phyloP scores from a whole-genome alignment of 2,329 filamentous ascomycete genomes.

The Alternaria sp. region DNA sequence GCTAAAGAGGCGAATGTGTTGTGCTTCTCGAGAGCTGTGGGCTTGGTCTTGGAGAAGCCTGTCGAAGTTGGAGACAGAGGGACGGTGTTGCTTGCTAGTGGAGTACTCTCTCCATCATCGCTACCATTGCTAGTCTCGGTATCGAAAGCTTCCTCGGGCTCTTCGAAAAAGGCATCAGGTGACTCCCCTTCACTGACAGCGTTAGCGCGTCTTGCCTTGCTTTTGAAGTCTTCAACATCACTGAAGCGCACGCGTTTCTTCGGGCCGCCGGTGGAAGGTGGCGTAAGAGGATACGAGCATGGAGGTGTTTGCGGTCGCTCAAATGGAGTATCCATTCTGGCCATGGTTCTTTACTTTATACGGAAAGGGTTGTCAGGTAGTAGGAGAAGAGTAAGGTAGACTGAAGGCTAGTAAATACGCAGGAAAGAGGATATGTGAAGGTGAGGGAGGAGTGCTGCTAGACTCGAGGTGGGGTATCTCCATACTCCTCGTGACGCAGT shows the following conservation, averaged over 20 bases:
- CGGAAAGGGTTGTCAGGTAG: not conserved
- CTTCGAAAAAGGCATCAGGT: slow-evolving; percentile 13
- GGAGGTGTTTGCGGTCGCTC: slow-evolving; percentile 22
- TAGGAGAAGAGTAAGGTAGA: not conserved
- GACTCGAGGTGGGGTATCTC: not conserved
- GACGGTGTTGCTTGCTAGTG: not conserved
- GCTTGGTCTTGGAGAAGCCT: not conserved
- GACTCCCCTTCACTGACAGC: slow-evolving; percentile 14
- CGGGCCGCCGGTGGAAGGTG: slow-evolving; percentile 28
- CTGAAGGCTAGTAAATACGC: not conserved
- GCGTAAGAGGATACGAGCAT: slow-evolving; percentile 22
- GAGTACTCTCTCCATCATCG: not conserved
- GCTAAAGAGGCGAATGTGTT: not conserved
- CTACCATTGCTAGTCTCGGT: slow-evolving; percentile 7
- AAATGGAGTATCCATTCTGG: slow-evolving; percentile 8
- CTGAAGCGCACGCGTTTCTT: slow-evolving; percentile 20
- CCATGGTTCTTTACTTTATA: not conserved
- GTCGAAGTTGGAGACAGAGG: not conserved
- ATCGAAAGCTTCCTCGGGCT: slow-evolving; percentile 18
- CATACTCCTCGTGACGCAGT: slow-evolving; percentile 9
- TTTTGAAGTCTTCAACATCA: not conserved
- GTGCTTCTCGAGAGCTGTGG: slow-evolving; percentile 6
- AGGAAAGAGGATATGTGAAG: slow-evolving; percentile 5
- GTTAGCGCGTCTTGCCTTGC: slow-evolving; percentile 3
- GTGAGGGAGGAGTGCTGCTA: slow-evolving; percentile 11